Evolutionary conservation across 768 basidiomycete genomes (phyloP).

Genomic region (Solioccasus polychromus): DNA sequence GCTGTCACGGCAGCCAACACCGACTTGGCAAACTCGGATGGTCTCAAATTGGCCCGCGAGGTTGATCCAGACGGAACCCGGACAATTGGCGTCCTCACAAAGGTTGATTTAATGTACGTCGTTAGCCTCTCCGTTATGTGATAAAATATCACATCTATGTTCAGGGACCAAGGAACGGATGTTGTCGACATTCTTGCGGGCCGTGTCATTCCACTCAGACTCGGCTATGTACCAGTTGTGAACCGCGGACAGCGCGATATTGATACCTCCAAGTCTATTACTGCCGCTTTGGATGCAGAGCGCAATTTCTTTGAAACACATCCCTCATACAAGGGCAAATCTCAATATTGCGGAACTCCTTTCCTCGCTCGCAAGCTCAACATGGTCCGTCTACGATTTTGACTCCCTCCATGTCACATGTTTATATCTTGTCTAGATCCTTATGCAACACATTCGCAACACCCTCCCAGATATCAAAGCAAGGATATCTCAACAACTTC

Average conservation of each 20-base stretch:
- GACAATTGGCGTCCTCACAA: conserved; percentile 98
- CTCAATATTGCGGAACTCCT: conserved; percentile 96
- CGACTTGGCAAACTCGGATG: conserved; percentile 98
- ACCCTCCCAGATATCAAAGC: conserved; percentile 99
- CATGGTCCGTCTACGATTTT: conserved; percentile 52
- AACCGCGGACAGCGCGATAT: conserved; percentile 99
- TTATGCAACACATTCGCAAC: conserved; percentile 98
- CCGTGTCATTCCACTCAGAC: conserved; percentile 89
- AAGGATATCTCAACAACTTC: conserved; percentile 86
- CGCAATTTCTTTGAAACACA: conserved; percentile 95
- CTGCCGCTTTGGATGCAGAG: conserved; percentile 82
- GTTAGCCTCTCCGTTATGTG: background rate
- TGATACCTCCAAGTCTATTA: conserved; percentile 82
- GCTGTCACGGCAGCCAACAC: conserved; percentile 95
- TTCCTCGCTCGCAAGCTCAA: conserved; percentile 95
- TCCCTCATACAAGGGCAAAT: conserved; percentile 87
- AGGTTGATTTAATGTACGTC: conserved; percentile 94
- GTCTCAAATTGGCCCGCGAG: conserved; percentile 91
- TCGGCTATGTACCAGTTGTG: conserved; percentile 98
- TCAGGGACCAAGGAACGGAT: conserved; percentile 94
- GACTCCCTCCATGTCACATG: background rate
- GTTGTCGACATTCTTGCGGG: conserved; percentile 99
- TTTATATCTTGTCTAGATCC: conserved; percentile 55
- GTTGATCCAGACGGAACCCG: conserved; percentile 96
- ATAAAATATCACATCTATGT: conserved; percentile 8